Evolutionary conservation across 2,329 filamentous ascomycete species (phyloP).

Genomic region (Alternaria solani): DNA sequence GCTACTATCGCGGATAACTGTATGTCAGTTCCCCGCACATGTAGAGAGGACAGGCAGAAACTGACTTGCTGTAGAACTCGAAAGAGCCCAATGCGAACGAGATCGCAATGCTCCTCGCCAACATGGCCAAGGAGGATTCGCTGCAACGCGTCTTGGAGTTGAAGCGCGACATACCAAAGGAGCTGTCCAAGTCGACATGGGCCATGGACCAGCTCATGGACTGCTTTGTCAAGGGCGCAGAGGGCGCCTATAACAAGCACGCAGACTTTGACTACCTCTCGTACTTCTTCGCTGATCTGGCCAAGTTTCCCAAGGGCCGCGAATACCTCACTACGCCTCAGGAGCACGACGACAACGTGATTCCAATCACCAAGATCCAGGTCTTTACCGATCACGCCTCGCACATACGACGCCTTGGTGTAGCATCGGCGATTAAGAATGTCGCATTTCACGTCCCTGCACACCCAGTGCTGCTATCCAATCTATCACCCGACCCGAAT

Average conservation of each 20-base stretch:
- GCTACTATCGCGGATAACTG: conserved; percentile 75
- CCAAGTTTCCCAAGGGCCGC: conserved; percentile 77
- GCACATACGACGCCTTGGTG: conserved; percentile 84
- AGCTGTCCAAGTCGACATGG: conserved; percentile 74
- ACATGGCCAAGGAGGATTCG: conserved; percentile 81
- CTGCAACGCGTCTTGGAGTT: conserved; percentile 73
- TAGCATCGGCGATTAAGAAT: conserved; percentile 96
- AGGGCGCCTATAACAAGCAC: conserved; percentile 80
- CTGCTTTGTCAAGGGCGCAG: conserved; percentile 91
- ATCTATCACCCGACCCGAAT: conserved; percentile 40
- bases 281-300: conserved; percentile 92
- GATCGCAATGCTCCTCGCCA: conserved; percentile 90
- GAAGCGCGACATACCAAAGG: conserved; percentile 72
- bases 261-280: conserved; percentile 92
- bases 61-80: conserved; percentile 61
- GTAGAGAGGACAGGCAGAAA: not conserved
- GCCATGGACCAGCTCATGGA: conserved; percentile 93
- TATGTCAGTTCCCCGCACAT: conserved; percentile 63
- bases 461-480: conserved; percentile 72
- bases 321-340: conserved; percentile 78
- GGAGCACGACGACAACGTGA: conserved; percentile 75
- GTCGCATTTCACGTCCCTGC: conserved; percentile 81
- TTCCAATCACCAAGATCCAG: conserved; percentile 90
- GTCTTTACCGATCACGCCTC: conserved; percentile 94
- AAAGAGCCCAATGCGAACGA: conserved; percentile 85